These are phyloP conservation scores for Nitzschia sp. DNA, from an alignment of 108 stramenopile genomes.

Conservation along the genomic window DNA sequence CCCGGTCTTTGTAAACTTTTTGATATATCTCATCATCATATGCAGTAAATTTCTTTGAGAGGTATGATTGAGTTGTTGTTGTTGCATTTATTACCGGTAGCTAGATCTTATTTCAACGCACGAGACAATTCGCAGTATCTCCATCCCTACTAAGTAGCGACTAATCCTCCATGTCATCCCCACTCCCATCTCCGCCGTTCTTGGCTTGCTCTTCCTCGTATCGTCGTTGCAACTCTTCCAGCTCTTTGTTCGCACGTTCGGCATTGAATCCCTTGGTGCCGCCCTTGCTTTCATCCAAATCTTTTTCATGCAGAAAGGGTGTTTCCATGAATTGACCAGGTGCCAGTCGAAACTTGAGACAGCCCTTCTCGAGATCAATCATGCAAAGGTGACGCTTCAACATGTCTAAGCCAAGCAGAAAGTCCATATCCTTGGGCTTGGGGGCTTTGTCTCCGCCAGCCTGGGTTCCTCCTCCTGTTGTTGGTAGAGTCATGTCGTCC, in stretches of 20 bases:
- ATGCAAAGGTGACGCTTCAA: slow-evolving; percentile 89
- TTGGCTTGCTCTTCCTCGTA: slow-evolving; percentile 20
- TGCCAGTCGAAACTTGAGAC: slow-evolving; percentile 53
- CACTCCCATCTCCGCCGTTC: slow-evolving; percentile 19
- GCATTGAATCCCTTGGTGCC: slow-evolving; percentile 85
- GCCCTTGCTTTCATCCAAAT: slow-evolving; percentile 77
- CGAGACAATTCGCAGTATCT: too few relatives aligned
- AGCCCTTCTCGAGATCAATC: slow-evolving; percentile 84
- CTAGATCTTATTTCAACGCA: too few relatives aligned
- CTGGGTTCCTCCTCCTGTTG: slow-evolving; percentile 26
- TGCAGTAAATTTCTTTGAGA: too few relatives aligned
- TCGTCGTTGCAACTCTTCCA: slow-evolving; percentile 30
- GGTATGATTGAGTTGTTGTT: too few relatives aligned
- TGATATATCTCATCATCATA: too few relatives aligned
- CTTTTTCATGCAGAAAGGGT: slow-evolving; percentile 87
- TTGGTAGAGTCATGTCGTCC: slow-evolving; percentile 64
- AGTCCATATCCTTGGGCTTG: slow-evolving; percentile 89
- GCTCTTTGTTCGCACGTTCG: slow-evolving; percentile 55
- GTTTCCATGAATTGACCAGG: slow-evolving; percentile 48
- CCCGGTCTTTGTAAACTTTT: slow-evolving; percentile 58
- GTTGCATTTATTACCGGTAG: too few relatives aligned
- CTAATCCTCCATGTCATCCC: slow-evolving; percentile 24
- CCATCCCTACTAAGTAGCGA: too few relatives aligned
- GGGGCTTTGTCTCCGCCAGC: slow-evolving; percentile 10
- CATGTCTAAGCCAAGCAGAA: slow-evolving; percentile 97